phyloP scores from a whole-genome alignment of 345 rosid species.

The Cardamine chenopodiifolia region DNA sequence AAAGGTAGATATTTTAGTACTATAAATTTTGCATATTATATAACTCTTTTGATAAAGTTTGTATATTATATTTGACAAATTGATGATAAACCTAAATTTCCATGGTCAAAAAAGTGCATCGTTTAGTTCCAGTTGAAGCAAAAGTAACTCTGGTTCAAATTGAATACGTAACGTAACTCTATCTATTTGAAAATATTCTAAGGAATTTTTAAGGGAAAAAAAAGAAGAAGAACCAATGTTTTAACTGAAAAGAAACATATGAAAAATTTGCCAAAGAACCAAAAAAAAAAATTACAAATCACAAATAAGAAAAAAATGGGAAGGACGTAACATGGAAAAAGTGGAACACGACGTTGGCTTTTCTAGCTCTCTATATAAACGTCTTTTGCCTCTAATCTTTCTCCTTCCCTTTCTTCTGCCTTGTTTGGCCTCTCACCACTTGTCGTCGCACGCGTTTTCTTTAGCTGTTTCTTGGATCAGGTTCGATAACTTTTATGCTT shows the following conservation, averaged over 20 bases:
- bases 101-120: slow-evolving; percentile 20
- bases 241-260: background rate
- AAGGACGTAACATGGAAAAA: background rate
- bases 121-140: slow-evolving; percentile 28
- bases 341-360: slow-evolving; percentile 31
- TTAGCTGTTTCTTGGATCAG: slow-evolving; percentile 17
- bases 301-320: background rate
- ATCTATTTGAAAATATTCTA: background rate
- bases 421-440: slow-evolving; percentile 16
- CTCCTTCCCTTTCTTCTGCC: slow-evolving; percentile 37
- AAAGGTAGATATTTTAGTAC: background rate
- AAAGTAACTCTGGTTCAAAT: slow-evolving; percentile 17
- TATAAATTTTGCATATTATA: background rate
- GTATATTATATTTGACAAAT: slow-evolving; percentile 7
- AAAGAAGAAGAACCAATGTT: background rate
- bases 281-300: no score
- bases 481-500: background rate
- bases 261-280: background rate
- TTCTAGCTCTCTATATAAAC: slow-evolving; percentile 17
- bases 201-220: background rate
- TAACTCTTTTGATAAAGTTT: background rate
- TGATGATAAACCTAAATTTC: slow-evolving; percentile 14
- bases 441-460: slow-evolving; percentile 2
- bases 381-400: slow-evolving; percentile 1
- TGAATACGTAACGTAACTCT: slow-evolving; percentile 35